phyloP scores from a whole-genome alignment of 345 rosid genomes.

The Populus alba region DNA sequence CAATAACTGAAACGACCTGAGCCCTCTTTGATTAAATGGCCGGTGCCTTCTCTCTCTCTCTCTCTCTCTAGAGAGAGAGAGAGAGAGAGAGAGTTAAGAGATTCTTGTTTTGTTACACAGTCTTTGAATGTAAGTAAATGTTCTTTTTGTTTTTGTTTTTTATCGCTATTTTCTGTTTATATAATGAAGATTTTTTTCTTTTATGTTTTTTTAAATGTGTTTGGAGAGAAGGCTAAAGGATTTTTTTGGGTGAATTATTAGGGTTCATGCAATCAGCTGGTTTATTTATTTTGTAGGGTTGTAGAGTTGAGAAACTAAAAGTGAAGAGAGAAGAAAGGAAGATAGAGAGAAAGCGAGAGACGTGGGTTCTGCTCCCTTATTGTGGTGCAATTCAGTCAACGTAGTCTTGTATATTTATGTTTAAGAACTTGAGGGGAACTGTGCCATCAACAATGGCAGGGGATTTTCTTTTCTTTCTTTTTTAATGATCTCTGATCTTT shows the following conservation, averaged over 20 bases:
- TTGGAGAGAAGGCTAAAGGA: neutral
- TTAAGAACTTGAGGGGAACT: slow-evolving; percentile 46
- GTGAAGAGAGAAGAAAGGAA: slow-evolving; percentile 6
- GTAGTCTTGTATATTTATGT: slow-evolving; percentile 29
- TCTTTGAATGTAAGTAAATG: neutral
- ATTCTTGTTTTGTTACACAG: slow-evolving; percentile 1
- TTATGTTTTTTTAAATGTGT: neutral
- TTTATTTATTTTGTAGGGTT: neutral
- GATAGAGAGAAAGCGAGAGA: slow-evolving; percentile 38
- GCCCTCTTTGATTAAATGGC: slow-evolving; percentile 24
- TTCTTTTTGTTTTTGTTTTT: neutral
- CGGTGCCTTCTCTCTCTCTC: slow-evolving; percentile 27
- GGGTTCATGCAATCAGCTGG: neutral
- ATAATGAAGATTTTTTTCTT: neutral
- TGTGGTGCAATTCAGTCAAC: slow-evolving; percentile 51
- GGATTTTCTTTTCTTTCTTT: slow-evolving; percentile 10
- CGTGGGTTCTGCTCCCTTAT: slow-evolving; percentile 55
- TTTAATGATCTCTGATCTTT: neutral
- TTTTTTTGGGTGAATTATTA: neutral
- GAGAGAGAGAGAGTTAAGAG: neutral
- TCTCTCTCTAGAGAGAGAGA: slow-evolving; percentile 1
- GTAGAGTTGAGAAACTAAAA: slow-evolving; percentile 6
- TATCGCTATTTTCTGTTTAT: neutral
- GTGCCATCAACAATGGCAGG: slow-evolving; percentile 42
- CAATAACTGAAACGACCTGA: slow-evolving; percentile 54